Percentiles rank a stretch among this genome's conserved stretches.
Conservation (phyloP, 192 early-diverging fungal species). For the Pilaira anomala region DNA sequence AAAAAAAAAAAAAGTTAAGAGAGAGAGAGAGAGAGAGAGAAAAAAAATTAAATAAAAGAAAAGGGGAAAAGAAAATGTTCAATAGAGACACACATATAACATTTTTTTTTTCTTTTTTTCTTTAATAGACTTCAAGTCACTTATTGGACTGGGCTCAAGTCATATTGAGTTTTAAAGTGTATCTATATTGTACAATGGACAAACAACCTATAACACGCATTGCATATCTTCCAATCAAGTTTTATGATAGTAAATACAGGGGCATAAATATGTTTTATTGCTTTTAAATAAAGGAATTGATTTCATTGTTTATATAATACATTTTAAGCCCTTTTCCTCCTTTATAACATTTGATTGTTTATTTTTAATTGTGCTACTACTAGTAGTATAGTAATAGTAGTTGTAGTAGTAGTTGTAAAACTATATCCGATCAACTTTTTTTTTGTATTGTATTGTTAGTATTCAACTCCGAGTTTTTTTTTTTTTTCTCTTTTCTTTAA, state of each 20-base stretch:
- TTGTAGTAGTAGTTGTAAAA: too few species aligned
- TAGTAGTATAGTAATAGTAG: too few species aligned
- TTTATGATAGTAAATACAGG: background rate
- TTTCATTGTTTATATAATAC: too few species aligned
- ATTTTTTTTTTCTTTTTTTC: background rate
- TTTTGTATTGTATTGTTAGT: too few species aligned
- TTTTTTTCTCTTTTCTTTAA: too few species aligned
- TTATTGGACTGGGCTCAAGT: constrained; percentile 31
- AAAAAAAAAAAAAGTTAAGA: background rate
- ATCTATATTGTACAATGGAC: background rate
- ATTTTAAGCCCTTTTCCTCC: too few species aligned
- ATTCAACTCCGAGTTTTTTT: too few species aligned
- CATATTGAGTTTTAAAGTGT: constrained; percentile 10
- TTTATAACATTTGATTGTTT: too few species aligned
- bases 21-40: background rate
- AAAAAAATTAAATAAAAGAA: background rate
- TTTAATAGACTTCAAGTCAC: background rate
- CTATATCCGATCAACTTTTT: too few species aligned
- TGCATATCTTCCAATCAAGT: constrained; percentile 4
- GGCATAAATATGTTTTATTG: background rate
- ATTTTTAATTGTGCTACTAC: too few species aligned
- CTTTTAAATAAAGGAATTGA: too few species aligned
- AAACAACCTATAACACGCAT: background rate
- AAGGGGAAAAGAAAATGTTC: constrained; percentile 9
- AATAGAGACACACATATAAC: constrained; percentile 11